Evolutionary conservation across 768 basidiomycete species (phyloP).

Genomic region (Nevesoporus exiguus): DNA sequence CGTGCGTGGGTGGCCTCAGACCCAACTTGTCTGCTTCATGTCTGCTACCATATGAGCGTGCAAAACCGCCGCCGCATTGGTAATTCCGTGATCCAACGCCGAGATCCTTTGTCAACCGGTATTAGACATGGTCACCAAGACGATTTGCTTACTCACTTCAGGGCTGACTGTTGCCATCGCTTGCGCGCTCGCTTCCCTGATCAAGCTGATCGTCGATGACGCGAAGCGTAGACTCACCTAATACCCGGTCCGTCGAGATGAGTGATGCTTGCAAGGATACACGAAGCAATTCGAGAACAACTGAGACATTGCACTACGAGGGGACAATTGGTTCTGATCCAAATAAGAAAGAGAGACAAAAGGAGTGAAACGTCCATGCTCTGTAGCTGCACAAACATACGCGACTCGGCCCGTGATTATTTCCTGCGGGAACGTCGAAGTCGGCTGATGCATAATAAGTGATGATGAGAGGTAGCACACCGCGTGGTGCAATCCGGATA

Average conservation of each 20-base stretch:
- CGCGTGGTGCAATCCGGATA: conserved; percentile 16
- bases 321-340: conserved; percentile 4
- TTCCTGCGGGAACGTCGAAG: conserved; percentile 19
- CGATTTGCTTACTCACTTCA: conserved; percentile 14
- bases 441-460: conserved; percentile 12
- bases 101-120: neutral
- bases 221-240: conserved; percentile 12
- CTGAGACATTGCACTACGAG: conserved; percentile 8
- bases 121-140: neutral
- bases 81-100: neutral
- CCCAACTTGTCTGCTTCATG: neutral
- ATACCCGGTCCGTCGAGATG: neutral
- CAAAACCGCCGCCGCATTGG: neutral
- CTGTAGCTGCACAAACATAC: conserved; percentile 12
- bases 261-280: neutral
- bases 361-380: conserved; percentile 13
- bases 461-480: conserved; percentile 8
- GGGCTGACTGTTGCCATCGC: neutral
- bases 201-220: neutral
- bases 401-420: conserved; percentile 12
- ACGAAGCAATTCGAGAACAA: neutral
- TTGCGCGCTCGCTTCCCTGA: neutral
- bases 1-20: neutral
- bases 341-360: conserved; percentile 7
- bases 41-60: neutral